These are phyloP conservation scores for Aspergillus brunneoviolaceus DNA, from an alignment of 2,329 filamentous ascomycete species.

Conservation along the genomic window DNA sequence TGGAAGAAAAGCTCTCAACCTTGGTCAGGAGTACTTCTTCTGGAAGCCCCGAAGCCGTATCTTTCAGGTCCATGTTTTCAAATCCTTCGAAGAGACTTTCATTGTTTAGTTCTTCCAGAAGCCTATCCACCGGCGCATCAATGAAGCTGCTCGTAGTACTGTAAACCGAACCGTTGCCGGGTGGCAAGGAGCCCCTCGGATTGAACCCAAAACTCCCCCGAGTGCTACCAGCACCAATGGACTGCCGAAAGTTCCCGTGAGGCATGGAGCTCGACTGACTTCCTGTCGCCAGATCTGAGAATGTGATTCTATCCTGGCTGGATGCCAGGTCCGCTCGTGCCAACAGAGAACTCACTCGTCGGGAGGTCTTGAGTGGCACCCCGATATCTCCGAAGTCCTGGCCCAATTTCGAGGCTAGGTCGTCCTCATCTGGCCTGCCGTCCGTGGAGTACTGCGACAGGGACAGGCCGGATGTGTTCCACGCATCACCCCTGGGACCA, in stretches of 20 bases:
- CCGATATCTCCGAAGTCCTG: conserved; percentile 60
- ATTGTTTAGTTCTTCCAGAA: conserved; percentile 66
- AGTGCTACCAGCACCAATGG: conserved; percentile 66
- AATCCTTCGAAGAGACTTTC: conserved; percentile 66
- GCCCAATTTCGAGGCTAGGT: conserved; percentile 68
- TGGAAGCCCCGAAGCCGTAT: conserved; percentile 68
- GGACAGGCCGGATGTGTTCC: conserved; percentile 43
- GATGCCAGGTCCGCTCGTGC: conserved; percentile 83
- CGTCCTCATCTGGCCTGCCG: conserved; percentile 59
- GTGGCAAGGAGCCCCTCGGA: conserved; percentile 57
- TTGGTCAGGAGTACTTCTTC: conserved; percentile 72
- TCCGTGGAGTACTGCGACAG: conserved; percentile 44
- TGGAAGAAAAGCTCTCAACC: conserved; percentile 67
- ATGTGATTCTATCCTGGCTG: conserved; percentile 77
- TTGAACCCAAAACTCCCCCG: conserved; percentile 60
- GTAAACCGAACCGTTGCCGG: conserved; percentile 48
- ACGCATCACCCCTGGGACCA: conserved; percentile 52
- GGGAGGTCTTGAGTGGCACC: conserved; percentile 59
- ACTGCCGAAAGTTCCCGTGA: conserved; percentile 62
- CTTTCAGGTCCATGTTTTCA: conserved; percentile 69
- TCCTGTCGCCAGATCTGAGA: conserved; percentile 66
- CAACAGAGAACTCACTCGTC: conserved; percentile 86
- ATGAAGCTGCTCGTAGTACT: conserved; percentile 61
- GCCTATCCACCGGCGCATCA: conserved; percentile 66
- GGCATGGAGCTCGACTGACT: conserved; percentile 34